Evolutionary conservation across 306 rosid species (phyloP).

Genomic region (Alnus glutinosa): DNA sequence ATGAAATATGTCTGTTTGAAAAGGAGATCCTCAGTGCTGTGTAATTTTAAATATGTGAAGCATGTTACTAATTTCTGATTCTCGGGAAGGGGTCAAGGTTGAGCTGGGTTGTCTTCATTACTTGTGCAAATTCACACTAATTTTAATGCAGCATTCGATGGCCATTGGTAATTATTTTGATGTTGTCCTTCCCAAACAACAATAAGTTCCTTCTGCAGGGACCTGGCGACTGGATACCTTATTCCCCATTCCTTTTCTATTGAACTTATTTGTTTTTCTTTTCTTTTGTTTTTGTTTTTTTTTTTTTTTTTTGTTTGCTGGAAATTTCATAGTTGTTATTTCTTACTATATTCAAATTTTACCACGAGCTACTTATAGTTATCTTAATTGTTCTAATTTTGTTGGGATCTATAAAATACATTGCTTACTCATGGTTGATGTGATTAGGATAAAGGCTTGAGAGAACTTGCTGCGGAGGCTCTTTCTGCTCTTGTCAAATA

Average conservation of each 20-base stretch:
- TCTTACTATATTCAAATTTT: neutral
- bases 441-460: slow-evolving; percentile 86
- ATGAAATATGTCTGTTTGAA: no score
- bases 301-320: neutral
- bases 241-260: neutral
- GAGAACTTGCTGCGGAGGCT: slow-evolving; percentile 92
- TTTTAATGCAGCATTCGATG: neutral
- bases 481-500: slow-evolving; percentile 81
- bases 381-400: slow-evolving; percentile 19
- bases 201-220: neutral
- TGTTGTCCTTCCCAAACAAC: neutral
- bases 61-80: neutral
- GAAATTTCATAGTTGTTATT: neutral
- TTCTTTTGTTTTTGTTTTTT: neutral
- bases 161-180: neutral
- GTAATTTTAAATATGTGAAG: neutral
- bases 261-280: neutral
- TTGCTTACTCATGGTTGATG: slow-evolving; percentile 32
- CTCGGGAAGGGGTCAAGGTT: neutral
- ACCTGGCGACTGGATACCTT: neutral
- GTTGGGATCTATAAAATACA: slow-evolving; percentile 20
- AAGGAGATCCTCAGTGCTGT: neutral
- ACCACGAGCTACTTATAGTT: neutral
- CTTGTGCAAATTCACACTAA: neutral
- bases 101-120: neutral